Evolutionary conservation across 148 eudicot species (phyloP).

Genomic region (Heliamphora exappendiculata): DNA sequence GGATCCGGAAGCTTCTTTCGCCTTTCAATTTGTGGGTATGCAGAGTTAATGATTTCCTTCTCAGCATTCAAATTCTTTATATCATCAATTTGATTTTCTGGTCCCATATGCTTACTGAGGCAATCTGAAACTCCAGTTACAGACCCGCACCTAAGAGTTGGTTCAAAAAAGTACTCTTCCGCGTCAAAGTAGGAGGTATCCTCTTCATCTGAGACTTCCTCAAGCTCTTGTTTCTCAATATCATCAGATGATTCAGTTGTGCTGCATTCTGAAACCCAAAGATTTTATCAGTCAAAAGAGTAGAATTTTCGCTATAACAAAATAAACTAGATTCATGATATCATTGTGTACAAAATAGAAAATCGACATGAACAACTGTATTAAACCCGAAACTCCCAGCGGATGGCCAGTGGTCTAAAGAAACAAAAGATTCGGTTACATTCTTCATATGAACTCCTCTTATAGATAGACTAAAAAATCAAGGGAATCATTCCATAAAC

Average conservation of each 20-base stretch:
- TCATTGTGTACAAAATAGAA: neutral
- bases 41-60: slow-evolving; percentile 13
- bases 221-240: slow-evolving; percentile 77
- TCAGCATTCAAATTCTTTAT: slow-evolving; percentile 19
- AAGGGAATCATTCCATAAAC: too few species aligned
- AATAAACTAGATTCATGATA: neutral
- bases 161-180: slow-evolving; percentile 49
- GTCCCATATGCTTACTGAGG: slow-evolving; percentile 3
- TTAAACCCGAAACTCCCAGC: too few species aligned
- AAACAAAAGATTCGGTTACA: too few species aligned
- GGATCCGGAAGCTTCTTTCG: slow-evolving; percentile 84
- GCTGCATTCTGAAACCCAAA: slow-evolving; percentile 59
- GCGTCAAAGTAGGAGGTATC: slow-evolving; percentile 64
- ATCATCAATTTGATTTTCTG: slow-evolving; percentile 20
- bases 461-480: too few species aligned
- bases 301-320: neutral
- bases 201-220: slow-evolving; percentile 75
- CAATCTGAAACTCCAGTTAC: slow-evolving; percentile 17
- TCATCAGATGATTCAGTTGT: slow-evolving; percentile 81
- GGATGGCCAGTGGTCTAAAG: too few species aligned
- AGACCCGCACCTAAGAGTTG: slow-evolving; percentile 22
- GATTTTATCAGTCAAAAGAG: slow-evolving; percentile 12
- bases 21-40: slow-evolving; percentile 46
- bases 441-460: too few species aligned
- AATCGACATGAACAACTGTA: neutral